Base-by-base conservation (phyloP, 2,329 filamentous ascomycete species). In the Penicillium hesseltinei region DNA sequence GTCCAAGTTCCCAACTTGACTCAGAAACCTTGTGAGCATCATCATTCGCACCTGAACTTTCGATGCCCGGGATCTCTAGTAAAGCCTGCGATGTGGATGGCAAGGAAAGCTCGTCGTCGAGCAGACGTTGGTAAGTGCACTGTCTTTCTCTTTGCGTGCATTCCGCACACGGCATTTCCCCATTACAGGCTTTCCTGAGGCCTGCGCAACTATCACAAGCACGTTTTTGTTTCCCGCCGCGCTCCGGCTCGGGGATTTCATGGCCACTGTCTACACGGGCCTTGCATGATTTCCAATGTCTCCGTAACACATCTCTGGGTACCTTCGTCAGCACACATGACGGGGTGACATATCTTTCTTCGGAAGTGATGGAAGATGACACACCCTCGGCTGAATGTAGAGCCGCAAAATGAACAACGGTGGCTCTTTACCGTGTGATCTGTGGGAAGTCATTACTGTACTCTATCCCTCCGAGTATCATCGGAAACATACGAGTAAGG, bases 151-250 rank as follows among this genome's bases (percentile, higher is more conserved):
- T 61, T 17, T 63, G 58, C 21, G 25, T 51, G 45, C 68, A 71
- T 40, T 69, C 67, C 1, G 57, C 45, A 25, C 68, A 70, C 2
- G 68, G 67, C 5, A 45, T 38, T 13, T 62, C 56, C 8, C 66
- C 67, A 29, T 57, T 65, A 40, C 69, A 70, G 15, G 65, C 67
- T 36, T 68, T 70, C 51, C 67, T 66, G 5, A 70, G 59, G 39
- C 50, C 61, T 5, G 67, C 68, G 48, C 67, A 71, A 31, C 62
- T 63, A 54, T 71, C 69, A 55, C 69, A 71, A n/a, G 69, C 69
- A 31, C 66, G 63, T 38, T 65, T 69, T 38, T 66, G 64, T 45
- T 70, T 70, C 11, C 68, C 68, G 2, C 66, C 64, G 31, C 58
- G 61, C 15, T 60, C 60, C 23, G 62, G 60, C 13, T 66, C 57